Percentiles rank a stretch among this genome's conserved stretches.
Conservation (phyloP, 129 eudicot species). For the Centrapalus pauciflorus region DNA sequence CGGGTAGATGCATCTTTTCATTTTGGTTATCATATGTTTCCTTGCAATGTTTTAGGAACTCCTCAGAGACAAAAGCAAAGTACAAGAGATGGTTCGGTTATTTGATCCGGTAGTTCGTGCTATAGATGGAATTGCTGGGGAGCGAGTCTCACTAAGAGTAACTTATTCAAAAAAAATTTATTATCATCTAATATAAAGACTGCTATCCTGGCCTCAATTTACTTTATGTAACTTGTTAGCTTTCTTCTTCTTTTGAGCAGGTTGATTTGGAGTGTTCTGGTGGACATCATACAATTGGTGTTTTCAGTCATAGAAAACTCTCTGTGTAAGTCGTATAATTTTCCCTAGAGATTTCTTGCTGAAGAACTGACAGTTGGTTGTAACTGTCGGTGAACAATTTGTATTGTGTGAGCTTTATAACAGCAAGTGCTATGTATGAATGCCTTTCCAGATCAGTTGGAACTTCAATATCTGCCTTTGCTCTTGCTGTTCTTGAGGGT, state of each 20-base stretch:
- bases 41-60: slow-evolving; percentile 51
- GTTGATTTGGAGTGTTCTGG: slow-evolving; percentile 89
- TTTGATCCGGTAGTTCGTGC: slow-evolving; percentile 88
- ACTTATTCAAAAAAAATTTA: not conserved
- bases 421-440: too few relatives aligned
- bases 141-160: slow-evolving; percentile 89
- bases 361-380: not conserved
- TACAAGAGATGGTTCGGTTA: slow-evolving; percentile 63
- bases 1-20: too few relatives aligned
- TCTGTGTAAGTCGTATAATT: slow-evolving; percentile 59
- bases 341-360: not conserved
- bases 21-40: too few relatives aligned
- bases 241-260: slow-evolving; percentile 34
- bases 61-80: slow-evolving; percentile 77
- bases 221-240: not conserved
- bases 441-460: slow-evolving; percentile 80
- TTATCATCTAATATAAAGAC: not conserved
- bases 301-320: slow-evolving; percentile 76
- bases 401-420: too few relatives aligned
- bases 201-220: not conserved
- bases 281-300: slow-evolving; percentile 64
- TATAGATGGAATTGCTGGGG: slow-evolving; percentile 78
- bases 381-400: not conserved
- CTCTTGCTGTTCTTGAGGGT: slow-evolving; percentile 87
- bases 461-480: slow-evolving; percentile 76